Base-by-base conservation (phyloP, 768 basidiomycete genomes). In the Piloderma croceum region DNA sequence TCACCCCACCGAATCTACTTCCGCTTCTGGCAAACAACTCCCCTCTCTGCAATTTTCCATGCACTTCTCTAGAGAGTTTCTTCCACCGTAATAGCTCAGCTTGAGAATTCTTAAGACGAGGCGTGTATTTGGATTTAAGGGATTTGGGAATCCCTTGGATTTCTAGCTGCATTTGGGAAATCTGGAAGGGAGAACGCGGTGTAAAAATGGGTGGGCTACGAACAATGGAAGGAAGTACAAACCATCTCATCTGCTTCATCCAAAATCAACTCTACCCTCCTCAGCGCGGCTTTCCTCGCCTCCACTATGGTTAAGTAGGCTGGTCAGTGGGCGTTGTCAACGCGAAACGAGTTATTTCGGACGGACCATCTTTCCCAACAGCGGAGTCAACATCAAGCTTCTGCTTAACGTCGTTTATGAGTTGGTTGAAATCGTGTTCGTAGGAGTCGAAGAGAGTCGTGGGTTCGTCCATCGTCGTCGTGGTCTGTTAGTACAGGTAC, bases 231-330 rank as follows among this genome's bases (percentile, higher is more conserved):
- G n/a, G n/a, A n/a, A n/a, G 24, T 7, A 55, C 77, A 35, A 53
- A 85, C 93, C 78, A 97, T 91, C 71, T 98, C 96, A 51, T 96
- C 93, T 1, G 93, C 94, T 62, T 99, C 96, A 59, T 99, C 96
- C 4, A 99, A 68, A 58, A 98, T 94, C 77, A 92, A 90, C 58
- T 93, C 89, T 19, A 89, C 85, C 45, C 89, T 72, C 51, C 92
- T 70, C 45, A 97, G 63, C 4, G 83, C 69, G 0, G 87, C 72
- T 61, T 88, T 90, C 36, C 83, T 77, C 48, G 87, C 80, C 59
- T 96, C 91, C 92, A 57, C 11, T 35, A 23, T 41, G n/a, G n/a
- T n/a, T n/a, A n/a, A n/a, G n/a, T n/a, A n/a, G n/a, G n/a, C n/a
- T 15, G 9, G 27, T 29, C 27, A 29, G 27, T 9, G 10, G 10